phyloP scores from a whole-genome alignment of 2,329 filamentous ascomycete species.

The Podosphaera leucotricha region DNA sequence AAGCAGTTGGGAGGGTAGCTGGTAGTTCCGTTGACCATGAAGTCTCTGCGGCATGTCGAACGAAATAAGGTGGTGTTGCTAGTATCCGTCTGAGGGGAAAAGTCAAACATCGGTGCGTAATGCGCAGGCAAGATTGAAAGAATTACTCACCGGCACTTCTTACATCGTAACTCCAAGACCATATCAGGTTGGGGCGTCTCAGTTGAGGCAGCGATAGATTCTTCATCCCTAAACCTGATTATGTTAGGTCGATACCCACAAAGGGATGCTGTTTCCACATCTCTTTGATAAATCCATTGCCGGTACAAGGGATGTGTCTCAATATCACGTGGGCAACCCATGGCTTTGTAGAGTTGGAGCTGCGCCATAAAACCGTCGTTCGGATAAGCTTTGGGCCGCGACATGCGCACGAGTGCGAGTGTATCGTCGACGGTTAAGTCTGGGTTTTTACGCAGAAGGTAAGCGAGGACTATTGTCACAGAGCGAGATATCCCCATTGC shows the following conservation, averaged over 20 bases:
- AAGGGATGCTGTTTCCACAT: constrained; percentile 42
- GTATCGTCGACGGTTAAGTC: constrained; percentile 27
- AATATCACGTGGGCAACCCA: constrained; percentile 52
- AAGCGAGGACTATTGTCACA: constrained; percentile 62
- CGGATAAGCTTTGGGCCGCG: constrained; percentile 59
- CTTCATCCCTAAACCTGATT: constrained; percentile 61
- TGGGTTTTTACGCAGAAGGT: constrained; percentile 48
- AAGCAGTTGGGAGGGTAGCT: constrained; percentile 10
- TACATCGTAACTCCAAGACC: constrained; percentile 50
- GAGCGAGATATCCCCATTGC: constrained; percentile 94
- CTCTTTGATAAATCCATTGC: constrained; percentile 45
- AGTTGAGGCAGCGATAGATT: constrained; percentile 7
- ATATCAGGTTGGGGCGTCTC: constrained; percentile 9
- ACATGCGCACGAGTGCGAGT: constrained; percentile 42
- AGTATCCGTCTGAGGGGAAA: constrained; percentile 22
- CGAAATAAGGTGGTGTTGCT: constrained; percentile 36
- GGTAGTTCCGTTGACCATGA: constrained; percentile 2
- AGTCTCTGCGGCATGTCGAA: constrained; percentile 22
- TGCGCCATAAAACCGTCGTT: constrained; percentile 85
- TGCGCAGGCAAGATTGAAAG: not conserved
- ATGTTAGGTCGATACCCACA: constrained; percentile 57
- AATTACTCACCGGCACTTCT: constrained; percentile 49
- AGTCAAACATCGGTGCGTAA: not conserved
- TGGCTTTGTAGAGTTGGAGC: constrained; percentile 64
- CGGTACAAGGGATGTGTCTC: constrained; percentile 57